A percentile compares a stretch with the other conserved stretches of the same genome.
These are phyloP conservation scores for Diaporthe citrichinensis DNA, from an alignment of 2,329 filamentous ascomycete species.

Conservation along the genomic window DNA sequence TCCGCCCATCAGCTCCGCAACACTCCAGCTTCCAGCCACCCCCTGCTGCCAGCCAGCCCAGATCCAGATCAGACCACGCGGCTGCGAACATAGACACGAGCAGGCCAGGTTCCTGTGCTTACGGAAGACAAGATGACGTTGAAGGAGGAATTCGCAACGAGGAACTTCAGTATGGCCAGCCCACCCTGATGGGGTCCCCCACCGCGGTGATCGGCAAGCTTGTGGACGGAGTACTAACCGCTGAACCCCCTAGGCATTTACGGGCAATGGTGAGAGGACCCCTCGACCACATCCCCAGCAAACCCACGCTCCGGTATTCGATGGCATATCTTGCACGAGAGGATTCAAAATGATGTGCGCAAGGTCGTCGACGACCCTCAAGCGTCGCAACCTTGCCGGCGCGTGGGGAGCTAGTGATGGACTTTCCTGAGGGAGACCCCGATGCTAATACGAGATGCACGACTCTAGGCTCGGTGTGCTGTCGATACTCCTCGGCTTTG, in stretches of 20 bases:
- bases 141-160: slow-evolving; percentile 79
- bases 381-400: background rate
- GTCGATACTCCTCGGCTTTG: slow-evolving; percentile 79
- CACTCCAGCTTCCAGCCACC: background rate
- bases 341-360: background rate
- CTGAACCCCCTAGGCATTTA: slow-evolving; percentile 72
- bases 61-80: slow-evolving; percentile 1
- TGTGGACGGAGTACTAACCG: slow-evolving; percentile 50
- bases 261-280: slow-evolving; percentile 78
- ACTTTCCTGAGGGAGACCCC: background rate
- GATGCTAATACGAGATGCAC: slow-evolving; percentile 43
- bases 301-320: slow-evolving; percentile 27
- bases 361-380: background rate
- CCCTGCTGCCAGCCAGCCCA: slow-evolving; percentile 24
- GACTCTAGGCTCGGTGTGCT: slow-evolving; percentile 74
- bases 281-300: slow-evolving; percentile 3
- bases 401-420: slow-evolving; percentile 10
- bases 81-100: slow-evolving; percentile 14
- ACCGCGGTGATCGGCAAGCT: slow-evolving; percentile 38
- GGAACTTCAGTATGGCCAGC: slow-evolving; percentile 77
- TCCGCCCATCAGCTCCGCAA: slow-evolving; percentile 20
- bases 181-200: slow-evolving; percentile 9
- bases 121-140: slow-evolving; percentile 72
- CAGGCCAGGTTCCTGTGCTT: slow-evolving; percentile 30
- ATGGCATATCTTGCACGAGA: slow-evolving; percentile 5